Base-by-base conservation (phyloP, 305 asterid genomes). In the Fraxinus velutina region DNA sequence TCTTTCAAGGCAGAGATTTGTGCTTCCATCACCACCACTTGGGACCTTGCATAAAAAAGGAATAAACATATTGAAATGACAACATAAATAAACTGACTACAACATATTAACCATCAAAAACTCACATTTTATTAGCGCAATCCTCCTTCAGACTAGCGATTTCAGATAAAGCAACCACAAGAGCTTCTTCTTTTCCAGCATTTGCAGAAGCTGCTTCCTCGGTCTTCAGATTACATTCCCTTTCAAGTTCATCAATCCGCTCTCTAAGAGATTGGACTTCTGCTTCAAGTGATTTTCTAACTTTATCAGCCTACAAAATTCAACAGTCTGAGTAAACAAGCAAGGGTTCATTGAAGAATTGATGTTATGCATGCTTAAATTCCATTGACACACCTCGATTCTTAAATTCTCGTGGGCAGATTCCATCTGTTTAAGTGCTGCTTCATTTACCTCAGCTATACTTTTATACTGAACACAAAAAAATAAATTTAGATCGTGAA, bases 401-500 rank as follows among this genome's bases (percentile, higher is more conserved):
- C 81, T 91, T 3, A 87, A 86, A 83, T 86, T 91, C 90, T 93
- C 97, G 64, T 89, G 87, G 71, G 90, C 86, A 66, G 44, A 80
- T 85, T 93, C 99, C 88, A 93, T 88, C 83, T 93, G 92, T 83
- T 88, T 92, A 78, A 94, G 89, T 33, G 98, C 98, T 33, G 88
- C 92, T 89, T 96, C 99, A 81, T 90, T 96, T 34, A 89, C 93
- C 88, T 89, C 89, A 80, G 99, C 97, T 24, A 96, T 91, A 87
- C 91, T 88, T 88, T 94, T 96, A 86, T 94, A 96, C 95, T 96
- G 94, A 86, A 80, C 70, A 77, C 0, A 86, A 34, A 47, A 83
- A 78, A 52, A 29, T 37, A 82, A 82, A 82, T 22, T 88, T 78
- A 89, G 86, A 57, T 75, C 83, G 78, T 73, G 42, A 82, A 52